These are phyloP conservation scores for Rutidosis leptorrhynchoides DNA, from an alignment of 129 eudicot genomes.

Conservation along the genomic window DNA sequence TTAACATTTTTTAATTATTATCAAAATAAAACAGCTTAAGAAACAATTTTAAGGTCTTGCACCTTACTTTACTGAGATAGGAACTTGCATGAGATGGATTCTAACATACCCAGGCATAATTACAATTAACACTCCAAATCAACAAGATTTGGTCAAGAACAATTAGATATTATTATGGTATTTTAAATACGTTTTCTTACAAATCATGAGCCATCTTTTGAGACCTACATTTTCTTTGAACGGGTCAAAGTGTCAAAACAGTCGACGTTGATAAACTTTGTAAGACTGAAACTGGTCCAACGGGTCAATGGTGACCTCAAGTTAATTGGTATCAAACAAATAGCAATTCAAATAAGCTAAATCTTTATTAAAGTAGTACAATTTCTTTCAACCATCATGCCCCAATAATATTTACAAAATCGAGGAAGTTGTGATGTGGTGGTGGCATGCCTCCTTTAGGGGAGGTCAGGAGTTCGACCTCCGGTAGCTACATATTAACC, in stretches of 20 bases:
- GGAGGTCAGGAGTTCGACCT: too few relatives aligned
- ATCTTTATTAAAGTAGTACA: background rate
- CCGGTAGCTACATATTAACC: too few relatives aligned
- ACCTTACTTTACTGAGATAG: background rate
- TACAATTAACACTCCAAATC: background rate
- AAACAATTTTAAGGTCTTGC: background rate
- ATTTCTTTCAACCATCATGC: too few relatives aligned
- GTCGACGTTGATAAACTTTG: background rate
- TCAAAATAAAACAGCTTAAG: background rate
- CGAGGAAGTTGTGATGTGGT: too few relatives aligned
- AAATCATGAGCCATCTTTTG: background rate
- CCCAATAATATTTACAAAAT: background rate
- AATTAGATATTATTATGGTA: too few relatives aligned
- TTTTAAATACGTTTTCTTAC: too few relatives aligned
- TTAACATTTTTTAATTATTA: too few relatives aligned
- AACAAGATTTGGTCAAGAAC: background rate
- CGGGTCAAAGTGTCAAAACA: background rate
- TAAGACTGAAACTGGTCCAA: background rate
- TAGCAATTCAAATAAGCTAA: background rate
- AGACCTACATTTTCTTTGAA: background rate
- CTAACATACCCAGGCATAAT: background rate
- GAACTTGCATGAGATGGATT: background rate
- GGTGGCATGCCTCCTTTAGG: too few relatives aligned
- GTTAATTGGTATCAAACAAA: background rate
- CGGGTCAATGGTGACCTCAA: background rate